Conservation (phyloP, 78 protist genomes). For the Dictyostelium capitatum region DNA sequence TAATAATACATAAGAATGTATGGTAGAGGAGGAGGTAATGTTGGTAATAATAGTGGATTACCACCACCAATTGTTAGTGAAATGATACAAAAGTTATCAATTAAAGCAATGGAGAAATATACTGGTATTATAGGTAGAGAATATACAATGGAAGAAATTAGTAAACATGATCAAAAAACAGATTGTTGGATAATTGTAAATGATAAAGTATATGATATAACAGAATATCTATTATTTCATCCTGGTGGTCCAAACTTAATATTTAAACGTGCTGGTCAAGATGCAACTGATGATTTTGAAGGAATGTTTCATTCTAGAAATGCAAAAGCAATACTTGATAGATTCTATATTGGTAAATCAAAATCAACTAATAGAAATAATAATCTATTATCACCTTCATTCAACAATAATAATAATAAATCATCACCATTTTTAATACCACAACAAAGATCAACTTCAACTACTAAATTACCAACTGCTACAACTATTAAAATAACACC, state of each 20-base stretch:
- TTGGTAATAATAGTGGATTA: not conserved
- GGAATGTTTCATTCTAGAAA: slow-evolving; percentile 75
- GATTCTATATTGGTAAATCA: slow-evolving; percentile 50
- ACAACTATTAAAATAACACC: not conserved
- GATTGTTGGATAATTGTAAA: slow-evolving; percentile 83
- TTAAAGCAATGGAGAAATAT: slow-evolving; percentile 20
- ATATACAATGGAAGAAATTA: slow-evolving; percentile 74
- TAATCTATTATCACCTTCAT: not conserved
- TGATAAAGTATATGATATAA: slow-evolving; percentile 90
- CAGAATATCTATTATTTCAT: slow-evolving; percentile 85
- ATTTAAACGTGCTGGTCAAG: slow-evolving; percentile 39
- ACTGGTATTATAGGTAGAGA: slow-evolving; percentile 7
- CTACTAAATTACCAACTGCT: not conserved
- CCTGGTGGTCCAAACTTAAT: slow-evolving; percentile 90
- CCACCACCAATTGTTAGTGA: slow-evolving; percentile 23
- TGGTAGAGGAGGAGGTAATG: not conserved
- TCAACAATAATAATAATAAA: not conserved
- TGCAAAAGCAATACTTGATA: slow-evolving; percentile 61
- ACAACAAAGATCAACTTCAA: not conserved
- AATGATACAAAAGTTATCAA: not conserved
- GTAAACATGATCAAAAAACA: slow-evolving; percentile 56
- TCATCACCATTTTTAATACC: not conserved
- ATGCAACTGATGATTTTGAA: slow-evolving; percentile 70
- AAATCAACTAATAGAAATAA: no score
- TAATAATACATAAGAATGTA: not conserved